These are phyloP conservation scores for Cladophialophora chaetospira DNA, from an alignment of 2,329 filamentous ascomycete genomes.

Conservation along the genomic window DNA sequence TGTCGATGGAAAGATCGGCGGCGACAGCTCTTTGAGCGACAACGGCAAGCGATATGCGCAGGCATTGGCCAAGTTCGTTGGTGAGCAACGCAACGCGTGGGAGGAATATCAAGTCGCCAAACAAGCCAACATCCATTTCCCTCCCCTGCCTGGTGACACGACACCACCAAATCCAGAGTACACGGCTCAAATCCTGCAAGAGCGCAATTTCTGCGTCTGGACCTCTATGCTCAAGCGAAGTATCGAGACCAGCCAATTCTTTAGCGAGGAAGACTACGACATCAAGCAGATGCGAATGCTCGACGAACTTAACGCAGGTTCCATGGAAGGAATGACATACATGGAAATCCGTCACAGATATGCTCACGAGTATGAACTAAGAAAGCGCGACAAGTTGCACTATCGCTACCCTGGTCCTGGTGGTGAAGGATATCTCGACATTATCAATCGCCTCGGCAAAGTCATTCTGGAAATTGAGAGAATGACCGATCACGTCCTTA, in stretches of 20 bases:
- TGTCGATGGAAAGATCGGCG: slow-evolving; percentile 81
- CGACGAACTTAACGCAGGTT: slow-evolving; percentile 90
- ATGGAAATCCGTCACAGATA: slow-evolving; percentile 79
- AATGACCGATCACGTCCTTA: slow-evolving; percentile 91
- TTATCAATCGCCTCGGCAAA: slow-evolving; percentile 90
- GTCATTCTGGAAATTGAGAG: slow-evolving; percentile 97
- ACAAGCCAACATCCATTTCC: slow-evolving; percentile 74
- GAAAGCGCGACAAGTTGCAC: slow-evolving; percentile 82
- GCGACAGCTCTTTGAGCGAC: slow-evolving; percentile 80
- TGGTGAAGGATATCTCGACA: slow-evolving; percentile 93
- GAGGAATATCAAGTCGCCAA: slow-evolving; percentile 78
- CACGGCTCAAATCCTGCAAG: slow-evolving; percentile 54
- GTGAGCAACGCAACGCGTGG: slow-evolving; percentile 77
- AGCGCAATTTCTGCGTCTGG: slow-evolving; percentile 95
- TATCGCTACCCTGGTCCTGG: slow-evolving; percentile 97
- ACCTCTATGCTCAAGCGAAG: slow-evolving; percentile 94
- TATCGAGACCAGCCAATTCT: slow-evolving; percentile 83
- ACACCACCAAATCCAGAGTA: slow-evolving; percentile 93
- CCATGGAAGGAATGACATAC: slow-evolving; percentile 94
- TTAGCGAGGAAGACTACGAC: slow-evolving; percentile 94
- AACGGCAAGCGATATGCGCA: slow-evolving; percentile 78
- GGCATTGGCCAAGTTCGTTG: slow-evolving; percentile 81
- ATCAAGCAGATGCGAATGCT: slow-evolving; percentile 98
- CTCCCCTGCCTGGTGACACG: slow-evolving; percentile 85
- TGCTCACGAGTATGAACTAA: slow-evolving; percentile 78